A percentile compares a stretch with the other conserved stretches of the same genome.
These are phyloP conservation scores for Cryphonectria japonica DNA, from an alignment of 2,329 filamentous ascomycete species.

Conservation along the genomic window DNA sequence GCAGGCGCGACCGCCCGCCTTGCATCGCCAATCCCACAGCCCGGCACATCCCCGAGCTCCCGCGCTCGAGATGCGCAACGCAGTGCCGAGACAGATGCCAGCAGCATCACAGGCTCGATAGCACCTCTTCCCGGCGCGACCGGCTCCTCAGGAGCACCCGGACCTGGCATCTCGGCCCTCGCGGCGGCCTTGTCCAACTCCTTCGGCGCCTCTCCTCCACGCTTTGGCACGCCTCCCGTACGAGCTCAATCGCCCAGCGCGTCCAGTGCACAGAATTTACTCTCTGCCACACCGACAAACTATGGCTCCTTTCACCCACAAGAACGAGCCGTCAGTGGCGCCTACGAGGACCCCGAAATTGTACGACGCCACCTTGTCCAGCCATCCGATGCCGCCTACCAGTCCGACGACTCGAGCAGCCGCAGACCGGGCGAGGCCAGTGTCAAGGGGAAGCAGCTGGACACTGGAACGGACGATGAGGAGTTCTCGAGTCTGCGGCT, in stretches of 20 bases:
- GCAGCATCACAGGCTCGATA: constrained; percentile 46
- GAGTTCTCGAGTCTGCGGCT: constrained; percentile 93
- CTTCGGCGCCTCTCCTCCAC: constrained; percentile 69
- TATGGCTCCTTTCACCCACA: constrained; percentile 86
- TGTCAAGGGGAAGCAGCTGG: constrained; percentile 58
- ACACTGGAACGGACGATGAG: constrained; percentile 61
- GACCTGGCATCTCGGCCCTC: constrained; percentile 84
- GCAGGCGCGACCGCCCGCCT: constrained; percentile 65
- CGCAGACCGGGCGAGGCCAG: constrained; percentile 42
- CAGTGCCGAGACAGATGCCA: constrained; percentile 47
- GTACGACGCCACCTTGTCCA: constrained; percentile 86
- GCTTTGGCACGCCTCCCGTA: constrained; percentile 68
- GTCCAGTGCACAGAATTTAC: constrained; percentile 48
- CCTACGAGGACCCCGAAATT: constrained; percentile 88
- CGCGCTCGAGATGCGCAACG: constrained; percentile 23
- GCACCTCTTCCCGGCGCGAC: constrained; percentile 67
- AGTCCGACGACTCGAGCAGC: constrained; percentile 50
- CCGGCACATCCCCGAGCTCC: constrained; percentile 37
- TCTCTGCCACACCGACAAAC: constrained; percentile 65
- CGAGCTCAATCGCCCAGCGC: constrained; percentile 62
- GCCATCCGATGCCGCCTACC: constrained; percentile 55
- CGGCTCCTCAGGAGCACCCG: constrained; percentile 64
- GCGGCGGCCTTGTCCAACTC: constrained; percentile 84
- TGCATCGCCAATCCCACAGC: constrained; percentile 56
- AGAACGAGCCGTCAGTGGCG: constrained; percentile 58